Base-by-base conservation (phyloP, 768 basidiomycete genomes). In the Hericium alpestre region DNA sequence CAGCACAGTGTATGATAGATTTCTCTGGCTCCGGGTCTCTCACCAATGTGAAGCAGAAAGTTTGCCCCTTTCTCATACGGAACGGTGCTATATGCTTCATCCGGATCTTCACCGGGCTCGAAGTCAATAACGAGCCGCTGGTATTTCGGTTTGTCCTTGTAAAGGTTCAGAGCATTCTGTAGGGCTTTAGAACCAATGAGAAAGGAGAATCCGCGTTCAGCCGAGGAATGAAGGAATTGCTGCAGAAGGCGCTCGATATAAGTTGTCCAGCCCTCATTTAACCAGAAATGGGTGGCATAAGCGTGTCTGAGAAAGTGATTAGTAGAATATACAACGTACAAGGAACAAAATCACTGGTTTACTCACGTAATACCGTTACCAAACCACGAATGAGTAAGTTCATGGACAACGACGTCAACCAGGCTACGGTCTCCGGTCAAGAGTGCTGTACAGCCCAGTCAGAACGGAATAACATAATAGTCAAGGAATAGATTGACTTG, bases 251-350 rank as follows among this genome's bases (percentile, higher is more conserved):
- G 83, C 67, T 98, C 94, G 32, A 90, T 84, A 66, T 93, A 97
- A 0, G 90, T 93, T 37, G 94, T 96, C 87, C 90, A 94, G 25
- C 92, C 87, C 73, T 93, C 89, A 67, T 92, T 93, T 40, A 93
- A 80, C 88, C 89, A 91, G 72, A 90, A 91, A 69, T 90, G 87
- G 0, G 81, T 79, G 0, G 87, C 82, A 60, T 90, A 71, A 0
- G 85, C 84, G 56, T 87, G 84, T 0, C 84, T 80, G 58, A 8
- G 38, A 38, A 12, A 10, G 9, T 32, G 8, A 10, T 32, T 27
- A 51, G 27, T 23, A 51, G 39, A 47, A 23, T 16, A 32, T 11
- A 41, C 27, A 23, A 32, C 23, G 25, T 16, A 38, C n/a, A 10
- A 37, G n/a, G 40, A 27, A 40, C 9, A 6, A 16, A 16, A 15